A percentile compares a stretch with the other conserved stretches of the same genome.
Evolutionary conservation across 768 basidiomycete species (phyloP).

Genomic region (Pleurotus tuber-regium): DNA sequence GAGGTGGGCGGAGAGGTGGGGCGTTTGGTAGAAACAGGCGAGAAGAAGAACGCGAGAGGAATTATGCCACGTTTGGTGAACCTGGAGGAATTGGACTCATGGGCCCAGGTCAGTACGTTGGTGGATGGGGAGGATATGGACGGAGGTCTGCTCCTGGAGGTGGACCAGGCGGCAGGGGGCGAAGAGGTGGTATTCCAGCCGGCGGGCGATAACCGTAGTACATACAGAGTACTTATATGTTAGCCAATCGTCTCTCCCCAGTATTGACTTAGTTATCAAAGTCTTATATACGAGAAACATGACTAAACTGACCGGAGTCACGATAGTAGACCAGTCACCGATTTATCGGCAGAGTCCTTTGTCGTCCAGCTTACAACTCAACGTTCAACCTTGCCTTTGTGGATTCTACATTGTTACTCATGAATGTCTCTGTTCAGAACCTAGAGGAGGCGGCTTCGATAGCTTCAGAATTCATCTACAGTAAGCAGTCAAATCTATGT

Average conservation of each 20-base stretch:
- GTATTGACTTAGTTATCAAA: too few species aligned
- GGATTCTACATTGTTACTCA: background rate
- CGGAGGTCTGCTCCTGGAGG: constrained; percentile 38
- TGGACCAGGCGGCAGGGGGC: constrained; percentile 29
- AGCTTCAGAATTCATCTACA: constrained; percentile 44
- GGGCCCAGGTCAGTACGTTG: constrained; percentile 74
- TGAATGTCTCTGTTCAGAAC: constrained; percentile 22
- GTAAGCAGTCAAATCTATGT: constrained; percentile 22
- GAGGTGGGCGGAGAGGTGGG: constrained; percentile 40
- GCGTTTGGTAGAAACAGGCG: constrained; percentile 62
- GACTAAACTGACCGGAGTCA: too few species aligned
- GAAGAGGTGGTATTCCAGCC: constrained; percentile 20
- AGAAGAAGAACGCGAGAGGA: constrained; percentile 82
- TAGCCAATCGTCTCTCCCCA: background rate
- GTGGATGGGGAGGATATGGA: constrained; percentile 74
- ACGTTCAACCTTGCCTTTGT: too few species aligned
- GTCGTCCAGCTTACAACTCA: too few species aligned
- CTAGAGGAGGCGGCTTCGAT: constrained; percentile 43
- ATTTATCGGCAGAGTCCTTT: too few species aligned
- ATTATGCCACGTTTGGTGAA: constrained; percentile 86
- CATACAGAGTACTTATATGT: background rate
- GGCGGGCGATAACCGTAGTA: constrained; percentile 2
- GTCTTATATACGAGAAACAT: too few species aligned
- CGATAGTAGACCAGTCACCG: too few species aligned
- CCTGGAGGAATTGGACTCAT: constrained; percentile 75